Evolutionary conservation across 148 eudicot genomes (phyloP).

Genomic region (Diospyros lotus): DNA sequence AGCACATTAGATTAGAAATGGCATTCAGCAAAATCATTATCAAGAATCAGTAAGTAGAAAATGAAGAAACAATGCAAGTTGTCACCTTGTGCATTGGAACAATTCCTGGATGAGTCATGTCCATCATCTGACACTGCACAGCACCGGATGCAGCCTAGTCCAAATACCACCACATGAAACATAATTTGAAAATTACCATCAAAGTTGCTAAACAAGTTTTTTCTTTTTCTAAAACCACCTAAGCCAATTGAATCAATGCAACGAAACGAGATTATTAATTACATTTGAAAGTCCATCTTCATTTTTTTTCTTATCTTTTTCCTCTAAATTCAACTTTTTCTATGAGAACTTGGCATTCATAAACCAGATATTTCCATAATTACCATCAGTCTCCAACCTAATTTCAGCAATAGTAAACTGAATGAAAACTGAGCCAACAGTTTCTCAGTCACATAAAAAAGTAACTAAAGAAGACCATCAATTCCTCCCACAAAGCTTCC

Average conservation of each 20-base stretch:
- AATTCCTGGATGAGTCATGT: conserved; percentile 70
- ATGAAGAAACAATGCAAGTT: conserved; percentile 4
- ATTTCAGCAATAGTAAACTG: neutral
- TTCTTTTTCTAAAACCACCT: neutral
- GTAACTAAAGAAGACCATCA: neutral
- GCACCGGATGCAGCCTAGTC: conserved; percentile 91
- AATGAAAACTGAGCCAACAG: neutral
- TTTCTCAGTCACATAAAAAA: neutral
- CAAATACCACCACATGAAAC: conserved; percentile 3
- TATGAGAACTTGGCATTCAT: neutral
- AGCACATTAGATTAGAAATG: conserved; percentile 13
- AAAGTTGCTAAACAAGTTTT: conserved; percentile 1
- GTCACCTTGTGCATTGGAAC: conserved; percentile 97
- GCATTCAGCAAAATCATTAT: neutral
- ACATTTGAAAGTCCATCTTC: neutral
- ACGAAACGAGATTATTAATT: neutral
- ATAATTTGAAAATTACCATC: neutral
- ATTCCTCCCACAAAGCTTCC: neutral
- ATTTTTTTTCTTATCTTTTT: neutral
- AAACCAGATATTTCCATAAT: neutral
- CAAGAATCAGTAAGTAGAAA: neutral
- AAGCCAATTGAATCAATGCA: neutral
- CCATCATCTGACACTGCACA: conserved; percentile 96
- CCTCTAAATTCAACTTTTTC: neutral
- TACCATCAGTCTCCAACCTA: neutral